Evolutionary conservation across 2,329 filamentous ascomycete genomes (phyloP).

Genomic region (Beauveria brongniartii): DNA sequence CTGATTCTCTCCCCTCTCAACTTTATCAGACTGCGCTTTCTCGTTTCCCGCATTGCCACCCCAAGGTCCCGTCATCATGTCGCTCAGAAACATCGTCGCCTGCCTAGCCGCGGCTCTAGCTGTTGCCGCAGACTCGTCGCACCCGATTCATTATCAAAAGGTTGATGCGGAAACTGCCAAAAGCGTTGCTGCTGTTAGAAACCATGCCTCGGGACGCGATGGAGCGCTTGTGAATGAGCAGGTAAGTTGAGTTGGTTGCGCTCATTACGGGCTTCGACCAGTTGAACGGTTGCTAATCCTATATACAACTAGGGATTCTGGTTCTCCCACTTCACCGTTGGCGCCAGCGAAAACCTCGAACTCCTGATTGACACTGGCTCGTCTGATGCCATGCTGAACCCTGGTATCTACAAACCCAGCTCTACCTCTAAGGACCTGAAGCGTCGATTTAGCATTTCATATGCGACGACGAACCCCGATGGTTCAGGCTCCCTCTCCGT

Average conservation of each 20-base stretch:
- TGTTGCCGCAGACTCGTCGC: constrained; percentile 13
- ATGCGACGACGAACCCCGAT: constrained; percentile 16
- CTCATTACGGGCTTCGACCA: neutral
- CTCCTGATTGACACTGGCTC: constrained; percentile 17
- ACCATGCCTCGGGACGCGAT: neutral
- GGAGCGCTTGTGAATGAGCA: constrained; percentile 12
- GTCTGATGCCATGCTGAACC: constrained; percentile 15
- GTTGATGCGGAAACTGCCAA: constrained; percentile 11
- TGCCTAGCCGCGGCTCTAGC: constrained; percentile 11
- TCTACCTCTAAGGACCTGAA: constrained; percentile 6
- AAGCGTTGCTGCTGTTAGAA: constrained; percentile 10
- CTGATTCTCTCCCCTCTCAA: neutral
- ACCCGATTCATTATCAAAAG: constrained; percentile 13
- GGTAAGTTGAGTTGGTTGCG: neutral
- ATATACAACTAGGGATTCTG: constrained; percentile 14
- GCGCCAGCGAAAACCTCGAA: constrained; percentile 14
- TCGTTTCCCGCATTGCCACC: neutral
- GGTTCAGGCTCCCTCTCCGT: constrained; percentile 13
- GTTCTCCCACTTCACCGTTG: constrained; percentile 16
- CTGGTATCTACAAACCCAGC: constrained; percentile 15
- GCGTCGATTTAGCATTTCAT: constrained; percentile 13
- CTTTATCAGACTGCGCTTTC: neutral
- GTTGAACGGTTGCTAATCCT: neutral
- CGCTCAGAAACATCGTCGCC: constrained; percentile 9
- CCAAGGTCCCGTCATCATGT: constrained; percentile 2